Evolutionary conservation across 2,329 filamentous ascomycete genomes (phyloP).

Genomic region (Aureobasidium sp.): DNA sequence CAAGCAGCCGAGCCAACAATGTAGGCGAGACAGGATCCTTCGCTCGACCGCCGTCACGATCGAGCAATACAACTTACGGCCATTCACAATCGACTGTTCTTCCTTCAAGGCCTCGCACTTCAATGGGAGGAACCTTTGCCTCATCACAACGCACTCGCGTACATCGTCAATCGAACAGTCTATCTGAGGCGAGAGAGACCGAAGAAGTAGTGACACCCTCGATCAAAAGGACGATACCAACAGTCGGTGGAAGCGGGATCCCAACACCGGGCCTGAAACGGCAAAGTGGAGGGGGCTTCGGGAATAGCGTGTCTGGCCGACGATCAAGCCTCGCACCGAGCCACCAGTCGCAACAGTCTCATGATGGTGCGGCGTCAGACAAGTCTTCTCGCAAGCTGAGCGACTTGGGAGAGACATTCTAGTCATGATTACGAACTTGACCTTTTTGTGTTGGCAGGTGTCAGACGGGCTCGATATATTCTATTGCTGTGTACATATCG

Average conservation of each 20-base stretch:
- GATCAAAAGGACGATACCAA: constrained; percentile 33
- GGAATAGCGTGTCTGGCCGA: constrained; percentile 12
- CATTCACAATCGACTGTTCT: constrained; percentile 31
- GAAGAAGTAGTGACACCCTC: constrained; percentile 33
- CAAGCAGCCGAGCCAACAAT: constrained; percentile 65
- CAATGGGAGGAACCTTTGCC: constrained; percentile 54
- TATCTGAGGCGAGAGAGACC: constrained; percentile 20
- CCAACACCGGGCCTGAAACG: constrained; percentile 47
- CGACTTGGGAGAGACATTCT: constrained; percentile 31
- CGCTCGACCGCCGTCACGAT: constrained; percentile 6
- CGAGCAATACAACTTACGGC: not conserved
- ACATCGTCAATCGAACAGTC: constrained; percentile 27
- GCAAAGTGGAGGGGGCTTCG: constrained; percentile 36
- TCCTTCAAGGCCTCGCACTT: constrained; percentile 58
- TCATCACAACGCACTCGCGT: constrained; percentile 23
- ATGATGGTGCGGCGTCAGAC: constrained; percentile 9
- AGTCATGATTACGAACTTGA: constrained; percentile 6
- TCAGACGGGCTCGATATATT: constrained; percentile 3
- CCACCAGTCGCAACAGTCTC: constrained; percentile 12
- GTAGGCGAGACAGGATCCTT: constrained; percentile 41
- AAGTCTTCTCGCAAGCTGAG: constrained; percentile 21
- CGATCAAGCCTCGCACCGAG: constrained; percentile 16
- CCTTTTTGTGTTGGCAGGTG: not conserved
- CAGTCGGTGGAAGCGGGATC: constrained; percentile 41
- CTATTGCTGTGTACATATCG: constrained; percentile 10